Evolutionary conservation across 371 early-diverging fungal species (phyloP).

Genomic region (Mucor saturninus): DNA sequence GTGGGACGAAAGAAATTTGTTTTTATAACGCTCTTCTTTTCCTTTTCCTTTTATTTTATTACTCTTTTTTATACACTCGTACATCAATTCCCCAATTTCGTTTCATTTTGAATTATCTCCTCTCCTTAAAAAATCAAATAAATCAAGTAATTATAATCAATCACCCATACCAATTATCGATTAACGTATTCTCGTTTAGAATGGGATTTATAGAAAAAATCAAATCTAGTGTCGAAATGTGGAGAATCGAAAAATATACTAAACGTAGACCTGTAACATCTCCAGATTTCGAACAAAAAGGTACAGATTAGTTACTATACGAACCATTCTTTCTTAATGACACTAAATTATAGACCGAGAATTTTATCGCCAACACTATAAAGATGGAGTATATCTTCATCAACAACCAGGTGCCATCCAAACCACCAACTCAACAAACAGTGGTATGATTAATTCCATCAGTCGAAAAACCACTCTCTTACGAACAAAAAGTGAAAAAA

Average conservation of each 20-base stretch:
- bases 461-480: constrained; percentile 30
- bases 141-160: background rate
- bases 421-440: background rate
- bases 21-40: background rate
- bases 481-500: constrained; percentile 41
- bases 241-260: constrained; percentile 71
- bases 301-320: constrained; percentile 13
- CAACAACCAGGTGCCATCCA: constrained; percentile 23
- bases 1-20: constrained; percentile 2
- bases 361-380: constrained; percentile 61
- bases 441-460: constrained; percentile 13
- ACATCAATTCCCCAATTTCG: background rate
- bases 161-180: background rate
- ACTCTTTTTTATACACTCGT: background rate
- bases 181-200: constrained; percentile 8
- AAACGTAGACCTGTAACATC: constrained; percentile 62
- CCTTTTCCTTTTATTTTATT: constrained; percentile 4
- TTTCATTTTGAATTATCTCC: constrained; percentile 6
- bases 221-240: constrained; percentile 64
- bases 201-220: constrained; percentile 67
- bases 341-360: constrained; percentile 43
- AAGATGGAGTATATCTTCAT: constrained; percentile 65
- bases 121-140: constrained; percentile 9
- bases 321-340: background rate
- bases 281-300: constrained; percentile 67